Conservation (phyloP, 345 rosid species). For the Odontarrhena argentea region DNA sequence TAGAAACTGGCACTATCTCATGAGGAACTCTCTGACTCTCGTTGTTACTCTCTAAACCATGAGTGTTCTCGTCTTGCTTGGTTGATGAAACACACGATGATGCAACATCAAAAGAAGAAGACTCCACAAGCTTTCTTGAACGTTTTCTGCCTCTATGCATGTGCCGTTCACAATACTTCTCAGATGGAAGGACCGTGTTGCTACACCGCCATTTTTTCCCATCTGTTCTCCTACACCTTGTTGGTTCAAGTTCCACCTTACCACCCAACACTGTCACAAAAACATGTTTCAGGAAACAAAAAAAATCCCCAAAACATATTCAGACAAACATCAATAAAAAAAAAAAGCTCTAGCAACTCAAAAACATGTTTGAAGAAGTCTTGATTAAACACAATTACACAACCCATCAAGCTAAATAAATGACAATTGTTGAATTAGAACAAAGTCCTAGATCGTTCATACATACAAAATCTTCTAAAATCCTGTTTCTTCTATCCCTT, state of each 20-base stretch:
- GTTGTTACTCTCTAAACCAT: constrained; percentile 30
- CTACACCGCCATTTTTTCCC: constrained; percentile 86
- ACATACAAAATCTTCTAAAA: not conserved
- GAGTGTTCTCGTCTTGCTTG: constrained; percentile 16
- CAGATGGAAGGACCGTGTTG: constrained; percentile 48
- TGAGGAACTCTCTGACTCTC: constrained; percentile 23
- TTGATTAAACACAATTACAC: constrained; percentile 14
- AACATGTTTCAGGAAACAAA: constrained; percentile 1
- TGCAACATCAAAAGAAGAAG: constrained; percentile 38
- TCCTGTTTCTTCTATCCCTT: not conserved
- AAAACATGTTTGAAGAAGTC: not conserved
- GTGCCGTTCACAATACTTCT: constrained; percentile 74
- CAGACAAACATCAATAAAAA: constrained; percentile 18
- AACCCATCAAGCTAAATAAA: constrained; percentile 3
- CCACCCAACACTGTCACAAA: constrained; percentile 40
- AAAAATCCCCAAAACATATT: not conserved
- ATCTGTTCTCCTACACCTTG: constrained; percentile 79
- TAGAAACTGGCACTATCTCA: constrained; percentile 29
- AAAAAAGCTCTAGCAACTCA: not conserved
- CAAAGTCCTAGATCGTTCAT: not conserved
- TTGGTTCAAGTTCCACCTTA: constrained; percentile 53
- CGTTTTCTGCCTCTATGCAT: constrained; percentile 73
- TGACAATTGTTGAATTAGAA: not conserved
- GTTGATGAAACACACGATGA: constrained; percentile 22
- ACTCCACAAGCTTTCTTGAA: constrained; percentile 94